Percentiles rank a stretch among this genome's conserved stretches.
Evolutionary conservation across 768 basidiomycete species (phyloP).

Genomic region (Rubroboletus satanas): DNA sequence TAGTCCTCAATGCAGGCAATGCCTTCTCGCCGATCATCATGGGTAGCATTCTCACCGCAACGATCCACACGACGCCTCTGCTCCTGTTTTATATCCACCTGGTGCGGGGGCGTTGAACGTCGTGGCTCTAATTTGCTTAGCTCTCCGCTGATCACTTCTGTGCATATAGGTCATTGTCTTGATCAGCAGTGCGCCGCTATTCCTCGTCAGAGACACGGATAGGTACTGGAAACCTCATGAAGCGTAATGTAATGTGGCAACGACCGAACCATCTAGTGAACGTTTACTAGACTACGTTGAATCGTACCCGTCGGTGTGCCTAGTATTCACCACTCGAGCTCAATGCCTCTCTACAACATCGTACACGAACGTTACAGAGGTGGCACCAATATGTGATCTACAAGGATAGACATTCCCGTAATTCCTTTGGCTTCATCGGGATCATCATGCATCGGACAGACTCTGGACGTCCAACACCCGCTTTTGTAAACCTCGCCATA

Average conservation of each 20-base stretch:
- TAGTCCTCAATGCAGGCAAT: slow-evolving; percentile 20
- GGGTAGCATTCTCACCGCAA: slow-evolving; percentile 26
- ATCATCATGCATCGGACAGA: too few relatives aligned
- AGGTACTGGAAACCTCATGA: slow-evolving; percentile 9
- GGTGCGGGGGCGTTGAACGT: slow-evolving; percentile 5
- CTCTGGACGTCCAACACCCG: too few relatives aligned
- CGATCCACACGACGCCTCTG: slow-evolving; percentile 20
- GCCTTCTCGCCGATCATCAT: slow-evolving; percentile 29
- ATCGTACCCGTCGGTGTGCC: too few relatives aligned
- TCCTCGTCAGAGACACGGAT: slow-evolving; percentile 26
- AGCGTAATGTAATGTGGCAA: neutral
- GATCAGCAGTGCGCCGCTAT: slow-evolving; percentile 13
- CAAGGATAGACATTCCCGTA: too few relatives aligned
- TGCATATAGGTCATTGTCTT: slow-evolving; percentile 14
- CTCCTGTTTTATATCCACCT: slow-evolving; percentile 25
- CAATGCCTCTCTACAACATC: too few relatives aligned
- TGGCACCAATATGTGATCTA: too few relatives aligned
- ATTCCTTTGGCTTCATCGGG: too few relatives aligned
- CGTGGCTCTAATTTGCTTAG: neutral
- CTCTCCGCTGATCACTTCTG: neutral
- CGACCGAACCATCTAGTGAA: neutral
- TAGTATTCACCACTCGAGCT: too few relatives aligned
- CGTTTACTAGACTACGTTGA: neutral
- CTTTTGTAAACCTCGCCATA: too few relatives aligned
- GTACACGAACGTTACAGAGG: too few relatives aligned